Conservation (phyloP, 306 rosid genomes). For the Prinsepia uniflora region DNA sequence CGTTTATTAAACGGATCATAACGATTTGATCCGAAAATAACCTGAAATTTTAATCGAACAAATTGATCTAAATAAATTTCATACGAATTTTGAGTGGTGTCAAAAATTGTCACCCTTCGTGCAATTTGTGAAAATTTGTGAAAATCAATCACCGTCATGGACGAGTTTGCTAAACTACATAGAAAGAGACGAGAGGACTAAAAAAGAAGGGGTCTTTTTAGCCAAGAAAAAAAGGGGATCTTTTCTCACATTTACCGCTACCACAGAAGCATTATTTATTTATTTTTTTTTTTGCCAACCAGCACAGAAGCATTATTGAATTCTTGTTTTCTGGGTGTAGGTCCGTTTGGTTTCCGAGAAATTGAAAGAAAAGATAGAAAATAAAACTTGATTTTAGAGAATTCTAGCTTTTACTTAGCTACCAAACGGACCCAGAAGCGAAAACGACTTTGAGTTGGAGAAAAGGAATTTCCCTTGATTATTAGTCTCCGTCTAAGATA, state of each 20-base stretch:
- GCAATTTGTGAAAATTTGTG: no score
- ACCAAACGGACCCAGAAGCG: not conserved
- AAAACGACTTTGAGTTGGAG: not conserved
- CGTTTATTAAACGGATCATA: no score
- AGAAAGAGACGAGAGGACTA: not conserved
- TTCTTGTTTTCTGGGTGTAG: not conserved
- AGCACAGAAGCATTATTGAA: not conserved
- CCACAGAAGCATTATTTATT: not conserved
- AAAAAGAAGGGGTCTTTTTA: no score
- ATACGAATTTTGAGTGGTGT: no score
- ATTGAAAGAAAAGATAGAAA: not conserved
- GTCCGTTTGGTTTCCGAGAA: constrained; percentile 14
- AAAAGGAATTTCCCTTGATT: not conserved
- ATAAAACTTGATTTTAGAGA: not conserved
- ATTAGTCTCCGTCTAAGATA: not conserved
- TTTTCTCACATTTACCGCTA: not conserved
- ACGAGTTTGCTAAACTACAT: no score
- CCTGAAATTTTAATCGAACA: no score
- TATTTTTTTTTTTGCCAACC: no score
- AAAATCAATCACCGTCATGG: no score
- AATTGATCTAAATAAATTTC: no score
- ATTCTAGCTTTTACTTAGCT: not conserved
- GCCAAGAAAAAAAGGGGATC: not conserved
- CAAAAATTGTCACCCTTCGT: no score
- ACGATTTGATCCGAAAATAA: no score